Conservation (phyloP, 139 green algal genomes). For the Chara braunii region DNA sequence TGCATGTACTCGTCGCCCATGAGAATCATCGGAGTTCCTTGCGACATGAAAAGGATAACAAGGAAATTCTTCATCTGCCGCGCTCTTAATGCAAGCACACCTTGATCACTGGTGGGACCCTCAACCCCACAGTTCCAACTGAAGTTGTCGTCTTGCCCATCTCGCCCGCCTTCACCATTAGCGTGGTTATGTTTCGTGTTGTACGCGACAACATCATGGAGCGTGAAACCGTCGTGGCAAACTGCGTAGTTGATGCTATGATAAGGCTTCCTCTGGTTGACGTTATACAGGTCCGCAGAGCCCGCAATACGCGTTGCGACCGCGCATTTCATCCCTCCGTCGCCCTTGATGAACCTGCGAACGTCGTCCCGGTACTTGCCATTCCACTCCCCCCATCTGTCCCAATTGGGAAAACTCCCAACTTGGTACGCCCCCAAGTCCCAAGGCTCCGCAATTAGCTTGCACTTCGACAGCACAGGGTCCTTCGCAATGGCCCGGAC, state of each 20-base stretch:
- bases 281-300: conserved; percentile 84
- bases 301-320: conserved; percentile 83
- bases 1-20: conserved; percentile 77
- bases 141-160: conserved; percentile 95
- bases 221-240: conserved; percentile 88
- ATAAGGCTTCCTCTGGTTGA: conserved; percentile 67
- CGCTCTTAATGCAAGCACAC: conserved; percentile 45
- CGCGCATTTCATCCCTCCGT: conserved; percentile 74
- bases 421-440: conserved; percentile 97
- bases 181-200: conserved; percentile 75
- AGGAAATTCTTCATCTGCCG: conserved; percentile 89
- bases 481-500: conserved; percentile 61
- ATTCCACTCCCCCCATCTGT: conserved; percentile 94
- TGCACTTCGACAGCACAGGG: conserved; percentile 74
- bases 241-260: conserved; percentile 94
- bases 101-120: conserved; percentile 59
- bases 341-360: conserved; percentile 82
- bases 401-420: conserved; percentile 72
- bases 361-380: conserved; percentile 86
- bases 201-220: conserved; percentile 86
- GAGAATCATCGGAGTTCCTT: conserved; percentile 92
- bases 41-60: conserved; percentile 72
- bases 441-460: conserved; percentile 98
- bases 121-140: conserved; percentile 95
- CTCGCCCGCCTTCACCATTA: conserved; percentile 68